These are phyloP conservation scores for Silene conica DNA, from an alignment of 148 eudicot genomes.

Conservation along the genomic window DNA sequence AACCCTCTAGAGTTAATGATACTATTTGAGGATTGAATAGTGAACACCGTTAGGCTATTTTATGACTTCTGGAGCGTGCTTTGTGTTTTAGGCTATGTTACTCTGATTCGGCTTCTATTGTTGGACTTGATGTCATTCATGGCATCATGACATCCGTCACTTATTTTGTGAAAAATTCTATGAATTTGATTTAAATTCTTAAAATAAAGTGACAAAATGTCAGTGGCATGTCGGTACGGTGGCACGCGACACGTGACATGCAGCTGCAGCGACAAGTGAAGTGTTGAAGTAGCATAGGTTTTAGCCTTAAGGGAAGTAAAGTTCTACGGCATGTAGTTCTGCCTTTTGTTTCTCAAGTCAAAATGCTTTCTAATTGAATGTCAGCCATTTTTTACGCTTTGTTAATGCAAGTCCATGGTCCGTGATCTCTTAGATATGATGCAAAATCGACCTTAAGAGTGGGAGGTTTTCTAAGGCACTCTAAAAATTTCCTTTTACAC, in stretches of 20 bases:
- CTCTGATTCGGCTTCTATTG: not conserved
- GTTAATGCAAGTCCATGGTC: not conserved
- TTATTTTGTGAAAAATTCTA: not conserved
- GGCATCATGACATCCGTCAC: not conserved
- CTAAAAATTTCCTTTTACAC: too few relatives aligned
- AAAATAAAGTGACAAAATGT: not conserved
- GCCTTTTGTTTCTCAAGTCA: not conserved
- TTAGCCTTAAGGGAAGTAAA: not conserved
- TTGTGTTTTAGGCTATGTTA: not conserved
- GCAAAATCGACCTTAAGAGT: not conserved
- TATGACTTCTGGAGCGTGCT: not conserved
- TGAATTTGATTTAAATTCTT: not conserved
- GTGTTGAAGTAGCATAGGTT: not conserved
- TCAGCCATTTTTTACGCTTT: not conserved
- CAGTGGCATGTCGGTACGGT: not conserved
- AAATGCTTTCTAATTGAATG: not conserved
- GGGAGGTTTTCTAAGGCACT: not conserved
- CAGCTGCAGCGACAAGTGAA: not conserved
- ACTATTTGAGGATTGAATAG: not conserved
- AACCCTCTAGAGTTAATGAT: not conserved
- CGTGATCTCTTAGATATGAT: not conserved
- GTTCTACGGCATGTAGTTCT: not conserved
- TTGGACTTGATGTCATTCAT: not conserved
- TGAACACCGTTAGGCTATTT: not conserved
- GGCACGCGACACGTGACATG: not conserved